Conservation (phyloP, 139 green algal genomes). For the Axilococcus clingmanii region DNA sequence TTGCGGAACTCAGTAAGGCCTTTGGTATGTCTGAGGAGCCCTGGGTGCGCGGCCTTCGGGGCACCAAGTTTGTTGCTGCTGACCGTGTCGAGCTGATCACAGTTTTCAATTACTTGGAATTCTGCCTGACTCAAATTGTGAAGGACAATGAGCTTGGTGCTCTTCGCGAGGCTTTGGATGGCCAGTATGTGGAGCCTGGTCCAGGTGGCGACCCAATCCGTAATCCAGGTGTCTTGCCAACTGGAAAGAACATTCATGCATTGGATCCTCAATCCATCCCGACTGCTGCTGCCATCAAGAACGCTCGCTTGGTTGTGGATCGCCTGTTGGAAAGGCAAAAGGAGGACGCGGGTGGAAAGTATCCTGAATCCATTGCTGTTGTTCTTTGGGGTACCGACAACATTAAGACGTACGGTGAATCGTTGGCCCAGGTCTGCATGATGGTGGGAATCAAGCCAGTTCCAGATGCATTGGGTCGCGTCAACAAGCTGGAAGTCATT, state of each 20-base stretch:
- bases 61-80: constrained; percentile 62
- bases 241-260: constrained; percentile 99
- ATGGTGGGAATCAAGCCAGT: constrained; percentile 92
- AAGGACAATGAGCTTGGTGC: constrained; percentile 98
- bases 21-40: constrained; percentile 53
- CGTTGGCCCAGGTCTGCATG: constrained; percentile 80
- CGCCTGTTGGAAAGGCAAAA: constrained; percentile 87
- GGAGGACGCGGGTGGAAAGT: constrained; percentile 81
- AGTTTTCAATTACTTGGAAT: constrained; percentile 91
- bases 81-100: constrained; percentile 68
- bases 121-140: constrained; percentile 93
- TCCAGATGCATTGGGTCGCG: constrained; percentile 87
- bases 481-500: constrained; percentile 99
- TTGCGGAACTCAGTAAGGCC: constrained; percentile 13
- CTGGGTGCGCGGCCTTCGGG: constrained; percentile 42
- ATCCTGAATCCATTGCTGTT: constrained; percentile 93
- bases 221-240: constrained; percentile 95
- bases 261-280: constrained; percentile 96
- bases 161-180: constrained; percentile 70
- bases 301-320: constrained; percentile 78
- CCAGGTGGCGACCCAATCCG: constrained; percentile 97
- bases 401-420: constrained; percentile 99
- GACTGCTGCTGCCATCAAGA: constrained; percentile 75
- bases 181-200: constrained; percentile 88
- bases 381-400: constrained; percentile 99